Evolutionary conservation across 129 eudicot genomes (phyloP), one percentile per base, ranked within the genome.

Genomic region (Centrapalus pauciflorus): DNA sequence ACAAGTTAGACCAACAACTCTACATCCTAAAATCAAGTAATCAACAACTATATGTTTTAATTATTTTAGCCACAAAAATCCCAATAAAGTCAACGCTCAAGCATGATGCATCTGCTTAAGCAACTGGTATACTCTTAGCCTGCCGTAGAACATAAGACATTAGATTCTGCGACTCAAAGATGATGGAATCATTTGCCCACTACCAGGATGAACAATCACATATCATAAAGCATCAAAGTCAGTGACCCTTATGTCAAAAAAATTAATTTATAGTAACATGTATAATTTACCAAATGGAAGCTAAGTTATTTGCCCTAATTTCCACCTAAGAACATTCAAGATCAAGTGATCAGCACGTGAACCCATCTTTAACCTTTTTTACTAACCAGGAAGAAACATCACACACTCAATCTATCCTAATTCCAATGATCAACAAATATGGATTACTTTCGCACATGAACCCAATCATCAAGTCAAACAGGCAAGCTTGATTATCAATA

Each of bases 271-370:
- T 35, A 55, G 27, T 55, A 17, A 55, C 61, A 32, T 29, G n/a
- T 27, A 33, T 57, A 19, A 16, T 30, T 28, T 57, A 30, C 64
- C 64, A 57, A 17, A 16, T 1, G 1, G 43, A 16, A 14, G 64
- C 64, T 57, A 33, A 17, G 4, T 14, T 45, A 55, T 55, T 12
- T 29, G 63, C 38, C 63, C 63, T 57, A 29, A 14, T 29, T 58
- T 12, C 65, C 32, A 41, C 66, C 66, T 9, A 56, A 55, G 19
- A 38, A 48, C 60, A 19, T 50, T 66, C 48, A 50, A 49, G 4
- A 28, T 65, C 59, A 49, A 32, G 49, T n/a, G 50, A 61, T 61
- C 23, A 64, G 40, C 34, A 64, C 0, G n/a, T 14, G 10, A 35
- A 5, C 54, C 54, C 17, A 24, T 6, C 17, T 46, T 8, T 48